These are phyloP conservation scores for Halteria grandinella DNA, from an alignment of 73 alveolate species.

Conservation along the genomic window DNA sequence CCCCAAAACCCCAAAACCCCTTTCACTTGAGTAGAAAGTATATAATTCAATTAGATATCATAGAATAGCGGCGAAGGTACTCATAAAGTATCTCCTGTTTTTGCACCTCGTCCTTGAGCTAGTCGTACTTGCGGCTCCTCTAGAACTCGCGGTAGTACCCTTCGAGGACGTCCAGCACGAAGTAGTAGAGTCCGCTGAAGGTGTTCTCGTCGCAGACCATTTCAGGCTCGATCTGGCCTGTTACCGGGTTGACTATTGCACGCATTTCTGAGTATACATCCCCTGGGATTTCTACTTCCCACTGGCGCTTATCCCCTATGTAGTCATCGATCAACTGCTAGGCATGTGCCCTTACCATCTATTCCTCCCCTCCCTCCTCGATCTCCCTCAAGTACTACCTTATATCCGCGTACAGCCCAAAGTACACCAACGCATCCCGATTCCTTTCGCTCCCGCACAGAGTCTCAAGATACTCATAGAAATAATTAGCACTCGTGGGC, in stretches of 20 bases:
- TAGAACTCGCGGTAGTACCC: conserved; percentile 29
- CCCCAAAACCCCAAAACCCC: conserved; percentile 9
- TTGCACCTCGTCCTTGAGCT: conserved; percentile 34
- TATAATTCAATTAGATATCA: conserved; percentile 38
- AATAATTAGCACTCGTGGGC: conserved; percentile 53
- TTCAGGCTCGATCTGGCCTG: background rate
- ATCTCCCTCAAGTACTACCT: conserved; percentile 27
- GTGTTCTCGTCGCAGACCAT: background rate
- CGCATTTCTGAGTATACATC: background rate
- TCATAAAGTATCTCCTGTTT: conserved; percentile 41
- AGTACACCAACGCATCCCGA: conserved; percentile 17
- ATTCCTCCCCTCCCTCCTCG: conserved; percentile 33
- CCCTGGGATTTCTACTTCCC: conserved; percentile 24
- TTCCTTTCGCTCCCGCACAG: conserved; percentile 22
- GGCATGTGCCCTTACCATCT: conserved; percentile 1
- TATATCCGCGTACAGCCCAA: conserved; percentile 59
- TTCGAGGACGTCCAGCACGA: conserved; percentile 21
- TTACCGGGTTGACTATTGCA: background rate
- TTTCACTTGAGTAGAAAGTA: background rate
- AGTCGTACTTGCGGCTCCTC: conserved; percentile 7
- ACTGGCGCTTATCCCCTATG: conserved; percentile 8
- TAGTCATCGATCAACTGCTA: conserved; percentile 1
- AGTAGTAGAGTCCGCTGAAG: conserved; percentile 2
- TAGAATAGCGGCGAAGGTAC: conserved; percentile 16
- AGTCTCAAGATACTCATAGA: conserved; percentile 47